Evolutionary conservation across 2,329 filamentous ascomycete genomes (phyloP).

Genomic region (Coniochaeta ligniaria): DNA sequence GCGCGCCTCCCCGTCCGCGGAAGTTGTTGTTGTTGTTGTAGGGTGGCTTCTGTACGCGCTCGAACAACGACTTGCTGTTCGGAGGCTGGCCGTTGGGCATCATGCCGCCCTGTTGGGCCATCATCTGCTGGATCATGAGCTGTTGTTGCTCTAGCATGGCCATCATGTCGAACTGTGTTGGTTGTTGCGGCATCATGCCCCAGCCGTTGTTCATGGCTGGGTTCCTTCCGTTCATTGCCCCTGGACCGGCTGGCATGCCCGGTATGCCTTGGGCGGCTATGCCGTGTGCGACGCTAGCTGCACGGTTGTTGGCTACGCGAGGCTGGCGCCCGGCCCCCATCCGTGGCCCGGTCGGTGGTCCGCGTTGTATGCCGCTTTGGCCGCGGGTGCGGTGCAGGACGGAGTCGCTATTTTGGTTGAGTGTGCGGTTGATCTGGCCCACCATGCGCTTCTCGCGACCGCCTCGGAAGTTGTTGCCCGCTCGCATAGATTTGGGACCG

Average conservation of each 20-base stretch:
- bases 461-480: conserved; percentile 46
- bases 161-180: conserved; percentile 50
- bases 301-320: conserved; percentile 42
- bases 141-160: conserved; percentile 82
- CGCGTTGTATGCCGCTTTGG: conserved; percentile 68
- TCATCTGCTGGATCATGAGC: conserved; percentile 58
- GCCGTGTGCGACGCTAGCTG: conserved; percentile 42
- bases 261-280: conserved; percentile 31
- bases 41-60: conserved; percentile 55
- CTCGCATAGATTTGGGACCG: conserved; percentile 91
- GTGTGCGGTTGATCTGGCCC: conserved; percentile 73
- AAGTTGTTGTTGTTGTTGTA: conserved; percentile 42
- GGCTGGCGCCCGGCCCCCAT: conserved; percentile 41
- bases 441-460: conserved; percentile 75
- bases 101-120: conserved; percentile 34
- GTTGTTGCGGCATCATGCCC: conserved; percentile 42
- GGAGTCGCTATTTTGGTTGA: conserved; percentile 72
- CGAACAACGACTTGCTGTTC: conserved; percentile 59
- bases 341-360: conserved; percentile 65
- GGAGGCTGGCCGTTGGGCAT: neutral
- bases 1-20: conserved; percentile 33
- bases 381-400: conserved; percentile 74
- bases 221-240: conserved; percentile 30
- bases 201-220: conserved; percentile 28
- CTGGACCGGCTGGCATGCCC: conserved; percentile 27